Evolutionary conservation across 495 filamentous ascomycete species (phyloP), one percentile per base, ranked within the genome.

Genomic region (Choiromyces venosus): DNA sequence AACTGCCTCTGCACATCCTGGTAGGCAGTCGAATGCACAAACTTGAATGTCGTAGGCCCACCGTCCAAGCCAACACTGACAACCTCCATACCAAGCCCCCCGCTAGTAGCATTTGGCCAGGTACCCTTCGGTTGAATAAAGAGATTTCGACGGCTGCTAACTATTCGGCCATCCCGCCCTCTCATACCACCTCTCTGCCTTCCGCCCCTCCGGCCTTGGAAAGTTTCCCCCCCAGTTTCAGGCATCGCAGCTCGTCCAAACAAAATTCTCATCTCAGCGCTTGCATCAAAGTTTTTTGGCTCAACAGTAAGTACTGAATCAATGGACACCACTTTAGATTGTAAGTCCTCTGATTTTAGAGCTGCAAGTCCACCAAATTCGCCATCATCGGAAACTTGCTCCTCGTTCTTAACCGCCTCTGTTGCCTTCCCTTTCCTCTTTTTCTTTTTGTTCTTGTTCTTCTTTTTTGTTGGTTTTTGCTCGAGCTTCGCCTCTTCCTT

Each of bases 221-320:
- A 79, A 73, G 79, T 73, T 38, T 87, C 87, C 37, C 86, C 83
- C 37, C 87, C 84, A 21, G 88, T 87, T 25, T 87, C 86, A 65
- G 92, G 88, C 70, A 95, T 83, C 14, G 91, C 91, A 37, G 91
- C 88, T 71, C 90, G 90, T 0, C 95, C 95, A 83, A 99, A 99
- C 3, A 99, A 83, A 73, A 88, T 89, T 61, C 92, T 90, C 93
- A 99, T 97, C 83, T 99, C 95, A 76, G 97, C 96, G 8, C 87
- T 86, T 19, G 91, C 91, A 80, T 96, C 96, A 16, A 99, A 87
- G 75, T 91, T 88, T 73, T 90, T 87, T 1, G 91, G 87, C 65
- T 95, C 93, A 70, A 97, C 87, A 16, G 87, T 84, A 1, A 98
- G 83, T n/a, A 25, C 12, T 76, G 74, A 39, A 96, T 83, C n/a